These are phyloP conservation scores for Vicia faba DNA, from an alignment of 306 rosid genomes.

Conservation along the genomic window DNA sequence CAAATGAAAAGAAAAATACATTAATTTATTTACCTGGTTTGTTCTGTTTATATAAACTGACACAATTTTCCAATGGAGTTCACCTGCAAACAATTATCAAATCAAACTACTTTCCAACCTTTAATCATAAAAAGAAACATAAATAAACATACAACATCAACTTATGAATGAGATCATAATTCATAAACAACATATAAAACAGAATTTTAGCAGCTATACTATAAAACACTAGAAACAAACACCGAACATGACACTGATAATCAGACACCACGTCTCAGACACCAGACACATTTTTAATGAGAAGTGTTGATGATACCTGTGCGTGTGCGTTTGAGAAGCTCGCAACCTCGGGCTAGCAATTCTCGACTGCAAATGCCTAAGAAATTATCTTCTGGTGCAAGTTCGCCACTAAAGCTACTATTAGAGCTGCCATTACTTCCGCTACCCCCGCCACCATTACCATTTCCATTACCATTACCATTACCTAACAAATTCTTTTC, in stretches of 20 bases:
- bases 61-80: constrained; percentile 96
- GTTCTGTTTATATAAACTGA: constrained; percentile 81
- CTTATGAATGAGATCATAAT: background rate
- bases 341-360: constrained; percentile 80
- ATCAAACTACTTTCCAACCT: constrained; percentile 25
- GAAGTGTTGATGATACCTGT: constrained; percentile 49
- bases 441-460: constrained; percentile 8
- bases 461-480: constrained; percentile 6
- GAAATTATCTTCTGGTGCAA: constrained; percentile 72
- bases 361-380: constrained; percentile 76
- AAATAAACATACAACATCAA: background rate
- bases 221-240: background rate
- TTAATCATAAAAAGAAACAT: constrained; percentile 2
- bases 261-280: background rate
- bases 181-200: background rate
- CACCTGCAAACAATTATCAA: constrained; percentile 60
- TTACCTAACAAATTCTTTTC: constrained; percentile 63
- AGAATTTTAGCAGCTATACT: background rate
- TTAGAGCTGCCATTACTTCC: constrained; percentile 57
- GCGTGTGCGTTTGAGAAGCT: constrained; percentile 94
- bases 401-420: constrained; percentile 78
- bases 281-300: background rate
- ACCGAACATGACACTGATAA: background rate
- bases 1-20: background rate
- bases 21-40: constrained; percentile 61